Evolutionary conservation across 1,284 basidiomycete species (phyloP).

Genomic region (Sanghuangporus baumii): DNA sequence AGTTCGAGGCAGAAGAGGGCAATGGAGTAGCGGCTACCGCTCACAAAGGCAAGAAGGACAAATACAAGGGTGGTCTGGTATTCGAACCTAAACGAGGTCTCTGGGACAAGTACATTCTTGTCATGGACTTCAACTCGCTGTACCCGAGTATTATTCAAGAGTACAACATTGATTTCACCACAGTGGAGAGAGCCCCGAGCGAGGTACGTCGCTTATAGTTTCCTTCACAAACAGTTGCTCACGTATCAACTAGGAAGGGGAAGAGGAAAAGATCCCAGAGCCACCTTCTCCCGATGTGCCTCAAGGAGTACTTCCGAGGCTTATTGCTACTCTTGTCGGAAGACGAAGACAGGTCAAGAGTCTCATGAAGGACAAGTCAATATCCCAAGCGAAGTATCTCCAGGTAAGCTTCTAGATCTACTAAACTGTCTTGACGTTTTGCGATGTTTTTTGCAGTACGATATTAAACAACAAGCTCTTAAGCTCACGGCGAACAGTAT

Average conservation of each 20-base stretch:
- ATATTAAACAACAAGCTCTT: slow-evolving; percentile 96
- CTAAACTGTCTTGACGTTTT: neutral
- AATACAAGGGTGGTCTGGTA: slow-evolving; percentile 98
- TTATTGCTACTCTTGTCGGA: slow-evolving; percentile 92
- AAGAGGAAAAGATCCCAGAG: slow-evolving; percentile 84
- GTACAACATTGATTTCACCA: slow-evolving; percentile 99
- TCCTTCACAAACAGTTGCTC: slow-evolving; percentile 10
- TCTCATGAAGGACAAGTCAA: slow-evolving; percentile 89
- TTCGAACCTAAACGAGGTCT: slow-evolving; percentile 95
- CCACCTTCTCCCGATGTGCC: slow-evolving; percentile 69
- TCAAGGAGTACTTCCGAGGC: slow-evolving; percentile 89
- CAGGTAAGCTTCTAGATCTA: slow-evolving; percentile 52
- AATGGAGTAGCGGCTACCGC: slow-evolving; percentile 36
- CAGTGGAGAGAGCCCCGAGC: slow-evolving; percentile 70
- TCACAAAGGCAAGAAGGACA: slow-evolving; percentile 77
- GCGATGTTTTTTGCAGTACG: slow-evolving; percentile 51
- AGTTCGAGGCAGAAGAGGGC: slow-evolving; percentile 61
- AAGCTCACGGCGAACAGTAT: slow-evolving; percentile 99
- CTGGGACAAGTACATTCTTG: slow-evolving; percentile 96
- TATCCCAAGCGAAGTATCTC: slow-evolving; percentile 70
- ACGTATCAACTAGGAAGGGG: slow-evolving; percentile 48
- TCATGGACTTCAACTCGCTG: slow-evolving; percentile 99
- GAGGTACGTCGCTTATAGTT: slow-evolving; percentile 40
- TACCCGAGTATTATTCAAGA: slow-evolving; percentile 99
- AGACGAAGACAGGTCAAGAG: slow-evolving; percentile 89